A percentile compares a stretch with the other conserved stretches of the same genome.
Conservation (phyloP, 805 yeast genomes). For the Schizosaccharomyces japonicus region DNA sequence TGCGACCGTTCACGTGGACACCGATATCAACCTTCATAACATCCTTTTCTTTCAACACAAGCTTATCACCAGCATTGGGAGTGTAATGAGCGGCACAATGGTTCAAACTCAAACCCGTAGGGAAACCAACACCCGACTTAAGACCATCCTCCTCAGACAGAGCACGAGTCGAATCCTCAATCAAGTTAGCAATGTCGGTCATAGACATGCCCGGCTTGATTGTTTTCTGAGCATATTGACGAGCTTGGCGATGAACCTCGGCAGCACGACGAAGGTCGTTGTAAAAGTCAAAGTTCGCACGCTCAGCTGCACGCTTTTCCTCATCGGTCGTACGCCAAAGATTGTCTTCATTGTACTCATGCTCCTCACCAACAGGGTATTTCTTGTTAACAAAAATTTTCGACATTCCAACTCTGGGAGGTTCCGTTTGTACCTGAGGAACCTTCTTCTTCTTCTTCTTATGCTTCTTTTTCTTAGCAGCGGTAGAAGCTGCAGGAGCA, state of each 20-base stretch:
- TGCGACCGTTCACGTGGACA: conserved; percentile 83
- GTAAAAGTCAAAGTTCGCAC: conserved; percentile 36
- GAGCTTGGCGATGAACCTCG: conserved; percentile 79
- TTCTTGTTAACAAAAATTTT: conserved; percentile 42
- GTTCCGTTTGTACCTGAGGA: conserved; percentile 17
- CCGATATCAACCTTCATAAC: conserved; percentile 94
- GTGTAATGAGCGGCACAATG: conserved; percentile 95
- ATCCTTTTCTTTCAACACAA: conserved; percentile 60
- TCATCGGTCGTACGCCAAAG: conserved; percentile 59
- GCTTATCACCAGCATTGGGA: conserved; percentile 82
- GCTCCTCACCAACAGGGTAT: conserved; percentile 75
- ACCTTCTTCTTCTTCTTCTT: conserved; percentile 22
- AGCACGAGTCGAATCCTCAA: conserved; percentile 64
- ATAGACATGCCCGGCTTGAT: conserved; percentile 82
- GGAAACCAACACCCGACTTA: conserved; percentile 82
- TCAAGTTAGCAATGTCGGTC: conserved; percentile 68
- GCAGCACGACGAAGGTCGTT: conserved; percentile 88
- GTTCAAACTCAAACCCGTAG: conserved; percentile 87
- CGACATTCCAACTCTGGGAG: conserved; percentile 38
- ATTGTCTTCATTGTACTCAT: conserved; percentile 49
- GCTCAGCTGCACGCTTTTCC: conserved; percentile 58
- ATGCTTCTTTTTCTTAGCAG: conserved; percentile 28
- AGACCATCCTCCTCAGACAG: conserved; percentile 36
- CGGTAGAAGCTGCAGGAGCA: background rate
- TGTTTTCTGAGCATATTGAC: conserved; percentile 48